Evolutionary conservation across 805 yeast species (phyloP).

Genomic region (Pichia eremophila): DNA sequence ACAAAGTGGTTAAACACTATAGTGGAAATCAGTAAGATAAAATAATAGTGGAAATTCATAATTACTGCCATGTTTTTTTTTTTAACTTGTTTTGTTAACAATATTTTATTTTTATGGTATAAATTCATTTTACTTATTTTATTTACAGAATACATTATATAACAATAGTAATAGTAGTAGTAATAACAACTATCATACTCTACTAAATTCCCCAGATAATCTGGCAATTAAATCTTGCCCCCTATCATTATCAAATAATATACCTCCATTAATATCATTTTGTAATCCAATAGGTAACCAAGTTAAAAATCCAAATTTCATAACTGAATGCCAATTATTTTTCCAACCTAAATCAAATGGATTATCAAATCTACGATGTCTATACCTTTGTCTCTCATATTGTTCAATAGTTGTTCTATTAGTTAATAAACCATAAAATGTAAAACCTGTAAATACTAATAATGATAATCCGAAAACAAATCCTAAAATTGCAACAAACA

Average conservation of each 20-base stretch:
- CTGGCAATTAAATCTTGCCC: neutral
- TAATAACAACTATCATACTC: too few species aligned
- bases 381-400: slow-evolving; percentile 43
- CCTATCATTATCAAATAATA: neutral
- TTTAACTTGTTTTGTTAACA: too few species aligned
- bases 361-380: slow-evolving; percentile 45
- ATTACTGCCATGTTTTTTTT: too few species aligned
- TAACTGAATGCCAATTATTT: slow-evolving; percentile 43
- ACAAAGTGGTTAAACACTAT: too few species aligned
- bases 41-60: too few species aligned
- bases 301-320: neutral
- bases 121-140: too few species aligned
- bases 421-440: slow-evolving; percentile 45
- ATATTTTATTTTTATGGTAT: too few species aligned
- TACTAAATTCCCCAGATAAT: neutral
- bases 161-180: too few species aligned
- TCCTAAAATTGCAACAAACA: slow-evolving; percentile 46
- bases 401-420: slow-evolving; percentile 81
- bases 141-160: too few species aligned
- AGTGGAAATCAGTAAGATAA: too few species aligned
- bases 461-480: slow-evolving; percentile 48
- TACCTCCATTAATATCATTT: neutral
- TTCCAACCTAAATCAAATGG: slow-evolving; percentile 64
- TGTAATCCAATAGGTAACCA: neutral
- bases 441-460: slow-evolving; percentile 45